Evolutionary conservation across 257 asterid genomes (phyloP).

Genomic region (Hygrophila difformis): DNA sequence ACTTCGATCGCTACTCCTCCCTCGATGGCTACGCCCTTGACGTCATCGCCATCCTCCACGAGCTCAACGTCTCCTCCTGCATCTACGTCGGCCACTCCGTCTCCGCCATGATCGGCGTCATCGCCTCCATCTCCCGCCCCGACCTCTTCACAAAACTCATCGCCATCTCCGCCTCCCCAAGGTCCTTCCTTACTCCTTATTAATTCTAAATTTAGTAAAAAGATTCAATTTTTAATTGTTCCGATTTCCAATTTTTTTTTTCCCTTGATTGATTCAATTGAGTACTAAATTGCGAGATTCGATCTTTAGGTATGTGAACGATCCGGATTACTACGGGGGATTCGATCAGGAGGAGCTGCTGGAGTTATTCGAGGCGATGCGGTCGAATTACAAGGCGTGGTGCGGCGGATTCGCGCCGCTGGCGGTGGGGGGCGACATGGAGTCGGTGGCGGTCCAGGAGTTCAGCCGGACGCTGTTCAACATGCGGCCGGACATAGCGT

Average conservation of each 20-base stretch:
- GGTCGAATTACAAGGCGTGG: background rate
- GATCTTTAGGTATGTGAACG: conserved; percentile 16
- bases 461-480: conserved; percentile 73
- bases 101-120: conserved; percentile 57
- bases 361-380: conserved; percentile 7
- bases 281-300: too few species aligned
- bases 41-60: conserved; percentile 52
- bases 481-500: conserved; percentile 65
- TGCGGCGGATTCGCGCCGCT: background rate
- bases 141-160: conserved; percentile 53
- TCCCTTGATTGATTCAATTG: too few species aligned
- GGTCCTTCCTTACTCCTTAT: too few species aligned
- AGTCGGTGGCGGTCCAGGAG: conserved; percentile 44
- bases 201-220: too few species aligned
- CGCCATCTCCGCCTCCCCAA: conserved; percentile 53
- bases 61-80: conserved; percentile 34
- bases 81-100: conserved; percentile 67
- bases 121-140: conserved; percentile 61
- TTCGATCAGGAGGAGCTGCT: conserved; percentile 9
- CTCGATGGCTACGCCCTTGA: conserved; percentile 68
- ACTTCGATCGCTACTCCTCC: conserved; percentile 51
- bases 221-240: too few species aligned
- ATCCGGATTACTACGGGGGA: conserved; percentile 12
- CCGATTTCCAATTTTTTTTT: too few species aligned
- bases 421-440: background rate